Percentiles rank a stretch among this genome's conserved stretches.
These are phyloP conservation scores for rapeseed (Brassica napus) DNA, from an alignment of 345 rosid species.

Conservation along the genomic window DNA sequence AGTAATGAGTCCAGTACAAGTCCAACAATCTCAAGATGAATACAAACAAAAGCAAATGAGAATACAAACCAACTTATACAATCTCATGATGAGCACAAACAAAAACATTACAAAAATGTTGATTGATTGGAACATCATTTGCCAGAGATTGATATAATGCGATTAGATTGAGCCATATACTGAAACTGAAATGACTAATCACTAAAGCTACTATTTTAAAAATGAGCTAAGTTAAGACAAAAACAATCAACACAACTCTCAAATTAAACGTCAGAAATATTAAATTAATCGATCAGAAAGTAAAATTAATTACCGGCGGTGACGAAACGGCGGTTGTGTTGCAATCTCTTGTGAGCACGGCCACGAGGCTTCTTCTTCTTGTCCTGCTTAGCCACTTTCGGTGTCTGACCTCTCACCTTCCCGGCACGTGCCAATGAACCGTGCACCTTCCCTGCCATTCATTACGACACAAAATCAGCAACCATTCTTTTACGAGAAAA, in stretches of 20 bases:
- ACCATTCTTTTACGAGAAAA: neutral
- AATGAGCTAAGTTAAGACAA: neutral
- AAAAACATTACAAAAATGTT: neutral
- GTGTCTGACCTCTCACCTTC: slow-evolving; percentile 27
- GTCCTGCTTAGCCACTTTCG: slow-evolving; percentile 22
- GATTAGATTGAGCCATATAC: neutral
- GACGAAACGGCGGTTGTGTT: slow-evolving; percentile 26
- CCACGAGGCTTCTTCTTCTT: slow-evolving; percentile 28
- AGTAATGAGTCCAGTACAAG: neutral
- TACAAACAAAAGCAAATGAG: neutral
- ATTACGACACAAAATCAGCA: neutral
- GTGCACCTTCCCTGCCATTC: slow-evolving; percentile 12
- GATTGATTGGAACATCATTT: neutral
- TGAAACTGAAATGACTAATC: neutral
- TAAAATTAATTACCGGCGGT: slow-evolving; percentile 3
- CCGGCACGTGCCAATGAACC: slow-evolving; percentile 29
- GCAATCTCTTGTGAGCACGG: slow-evolving; percentile 22
- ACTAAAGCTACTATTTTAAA: neutral
- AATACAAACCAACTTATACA: neutral
- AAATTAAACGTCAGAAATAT: neutral
- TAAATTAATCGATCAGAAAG: neutral
- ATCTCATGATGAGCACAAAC: neutral
- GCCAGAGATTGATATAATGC: neutral
- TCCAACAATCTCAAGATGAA: neutral
- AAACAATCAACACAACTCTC: no score